These are phyloP conservation scores for Zygosaccharomyces sapae DNA, from an alignment of 1,139 yeast species.

Conservation along the genomic window DNA sequence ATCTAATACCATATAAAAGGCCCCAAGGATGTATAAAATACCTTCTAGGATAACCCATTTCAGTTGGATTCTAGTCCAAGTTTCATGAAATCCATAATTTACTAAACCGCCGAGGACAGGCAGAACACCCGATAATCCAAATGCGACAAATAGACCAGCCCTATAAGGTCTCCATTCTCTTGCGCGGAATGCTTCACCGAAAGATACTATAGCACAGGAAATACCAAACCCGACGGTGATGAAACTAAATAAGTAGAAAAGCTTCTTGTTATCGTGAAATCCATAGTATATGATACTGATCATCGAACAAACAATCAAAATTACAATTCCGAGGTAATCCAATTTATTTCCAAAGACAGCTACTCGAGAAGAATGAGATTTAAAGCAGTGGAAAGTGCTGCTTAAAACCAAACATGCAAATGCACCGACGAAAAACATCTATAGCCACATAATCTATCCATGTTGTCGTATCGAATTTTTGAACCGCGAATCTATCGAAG, in stretches of 20 bases:
- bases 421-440: slow-evolving; percentile 49
- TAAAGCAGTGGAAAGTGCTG: slow-evolving; percentile 71
- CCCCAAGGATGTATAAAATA: slow-evolving; percentile 69
- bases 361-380: slow-evolving; percentile 64
- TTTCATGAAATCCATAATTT: slow-evolving; percentile 43
- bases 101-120: slow-evolving; percentile 57
- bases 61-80: slow-evolving; percentile 51
- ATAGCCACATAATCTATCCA: slow-evolving; percentile 44
- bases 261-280: slow-evolving; percentile 47
- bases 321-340: slow-evolving; percentile 83
- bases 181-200: slow-evolving; percentile 61
- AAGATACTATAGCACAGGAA: slow-evolving; percentile 60
- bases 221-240: slow-evolving; percentile 55
- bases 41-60: slow-evolving; percentile 69
- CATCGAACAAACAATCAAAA: slow-evolving; percentile 71
- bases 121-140: slow-evolving; percentile 74
- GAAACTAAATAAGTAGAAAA: slow-evolving; percentile 44
- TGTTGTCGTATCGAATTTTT: slow-evolving; percentile 45
- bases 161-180: slow-evolving; percentile 72
- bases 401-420: slow-evolving; percentile 64
- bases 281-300: slow-evolving; percentile 68
- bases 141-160: slow-evolving; percentile 71
- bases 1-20: slow-evolving; percentile 66
- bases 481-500: slow-evolving; percentile 34
- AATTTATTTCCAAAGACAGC: slow-evolving; percentile 69